Evolutionary conservation across 2,329 filamentous ascomycete genomes (phyloP), one percentile per base, ranked within the genome.

Genomic region (Incumbomyces delicatus): DNA sequence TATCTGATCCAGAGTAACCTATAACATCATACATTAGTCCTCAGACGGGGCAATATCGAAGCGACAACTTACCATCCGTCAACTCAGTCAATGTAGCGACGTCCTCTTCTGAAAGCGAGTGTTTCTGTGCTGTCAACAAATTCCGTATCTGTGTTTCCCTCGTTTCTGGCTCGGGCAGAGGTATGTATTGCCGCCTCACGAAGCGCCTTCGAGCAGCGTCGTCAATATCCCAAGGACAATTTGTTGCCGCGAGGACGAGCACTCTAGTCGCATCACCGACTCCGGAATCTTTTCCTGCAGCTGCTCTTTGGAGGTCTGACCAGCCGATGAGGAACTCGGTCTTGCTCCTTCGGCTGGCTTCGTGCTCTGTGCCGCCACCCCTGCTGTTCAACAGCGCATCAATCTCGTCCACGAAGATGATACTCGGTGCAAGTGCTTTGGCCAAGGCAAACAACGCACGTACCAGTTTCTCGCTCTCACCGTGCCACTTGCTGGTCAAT

Each of bases 331-430:
- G 70, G 58, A 98, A 98, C 61, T 98, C 92, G 0, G 92, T 98
- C 68, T 98, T 98, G 61, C 95, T 94, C 46, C 92, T 78, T 48
- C 90, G 76, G 1, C 88, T 94, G 1, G 92, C 87, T 66, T 98
- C 92, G 58, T 96, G 86, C 60, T 96, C 92, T 1, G 86, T 83
- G 2, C 64, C 63, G 1, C 82, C 82, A 6, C 84, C 85, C 43
- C 92, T 76, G 13, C 88, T 80, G 1, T 88, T 94, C 0, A 98
- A 74, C 0, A 98, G 70, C 1, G 89, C 95, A 63, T 98, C 92
- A 52, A 98, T 98, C 63, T 98, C 92, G 59, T 98, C 92, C 3
- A 98, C 88, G 57, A 98, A 98, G 49, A 98, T 96, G 62, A 98
- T 96, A 51, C 85, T 92, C 0, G 92, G 92, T 0, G 92, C 88